Evolutionary conservation across 495 filamentous ascomycete species (phyloP), one percentile per base, ranked within the genome.

Genomic region (Xylaria telfairii): DNA sequence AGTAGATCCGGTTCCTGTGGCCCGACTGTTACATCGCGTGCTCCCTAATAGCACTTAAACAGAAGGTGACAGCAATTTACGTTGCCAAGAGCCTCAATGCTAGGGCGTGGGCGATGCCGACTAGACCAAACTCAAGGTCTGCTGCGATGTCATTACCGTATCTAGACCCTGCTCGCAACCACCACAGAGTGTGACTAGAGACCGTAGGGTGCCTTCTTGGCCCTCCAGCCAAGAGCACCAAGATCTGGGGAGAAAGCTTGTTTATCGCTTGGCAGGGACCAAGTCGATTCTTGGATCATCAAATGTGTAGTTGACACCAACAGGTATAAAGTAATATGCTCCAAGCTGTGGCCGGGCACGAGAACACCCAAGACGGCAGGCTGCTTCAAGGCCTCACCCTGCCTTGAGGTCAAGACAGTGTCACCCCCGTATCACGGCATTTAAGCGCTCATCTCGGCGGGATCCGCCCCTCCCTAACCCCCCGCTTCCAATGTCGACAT

Each of bases 171-270:
- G 30, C 37, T 37, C 19, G 62, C 10, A 19, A 1, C 44, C 13
- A 17, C 34, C 28, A 24, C 5, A 65, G 42, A 24, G 26, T 67
- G 64, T n/a, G 41, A 53, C 47, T 32, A 66, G 34, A 30, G 41
- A 10, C 21, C 28, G 44, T 51, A 21, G 17, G 46, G 34, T 41
- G 34, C 12, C 37, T 44, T 56, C 39, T 57, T 54, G 39, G 51
- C 47, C 34, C 6, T 32, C 47, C 28, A 49, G 51, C 65, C 65
- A 67, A 67, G 65, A 56, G 21, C 42, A 37, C 12, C 28, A 56
- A 57, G 49, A 42, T 51, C 49, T 37, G 65, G 65, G 65, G 65
- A 56, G 37, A 67, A 67, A 67, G 65, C 65, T 67, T 67, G 26
- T 67, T 67, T 17, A 10, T 67, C 49, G 5, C 65, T 67, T 54